These are phyloP conservation scores for Grammothele lineata DNA, from an alignment of 768 basidiomycete genomes.

Conservation along the genomic window DNA sequence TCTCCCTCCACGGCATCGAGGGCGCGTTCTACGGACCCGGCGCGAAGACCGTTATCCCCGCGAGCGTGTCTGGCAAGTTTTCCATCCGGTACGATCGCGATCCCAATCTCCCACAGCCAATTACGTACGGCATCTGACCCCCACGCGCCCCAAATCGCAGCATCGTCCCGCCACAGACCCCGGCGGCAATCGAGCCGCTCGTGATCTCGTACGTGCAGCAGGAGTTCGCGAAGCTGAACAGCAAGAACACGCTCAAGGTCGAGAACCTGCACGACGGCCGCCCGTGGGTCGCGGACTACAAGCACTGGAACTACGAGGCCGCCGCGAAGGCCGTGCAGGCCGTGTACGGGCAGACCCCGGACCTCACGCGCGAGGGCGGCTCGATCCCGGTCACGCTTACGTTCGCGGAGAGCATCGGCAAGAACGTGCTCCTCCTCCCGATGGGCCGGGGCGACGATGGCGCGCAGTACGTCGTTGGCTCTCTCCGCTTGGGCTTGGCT, in stretches of 20 bases:
- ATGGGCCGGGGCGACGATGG: constrained; percentile 96
- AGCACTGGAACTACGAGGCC: constrained; percentile 93
- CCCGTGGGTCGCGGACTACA: constrained; percentile 82
- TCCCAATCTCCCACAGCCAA: too few relatives aligned
- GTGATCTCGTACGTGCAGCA: constrained; percentile 65
- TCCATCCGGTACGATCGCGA: constrained; percentile 63
- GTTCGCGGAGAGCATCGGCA: constrained; percentile 82
- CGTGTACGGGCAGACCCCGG: constrained; percentile 71
- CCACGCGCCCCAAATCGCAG: too few relatives aligned
- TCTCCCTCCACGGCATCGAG: constrained; percentile 94
- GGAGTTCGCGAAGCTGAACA: constrained; percentile 82
- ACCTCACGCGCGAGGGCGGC: constrained; percentile 88
- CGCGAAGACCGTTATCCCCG: constrained; percentile 92
- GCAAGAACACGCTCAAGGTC: constrained; percentile 75
- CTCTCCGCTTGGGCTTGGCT: not conserved
- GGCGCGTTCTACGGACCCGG: constrained; percentile 86
- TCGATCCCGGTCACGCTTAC: constrained; percentile 93
- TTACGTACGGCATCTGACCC: too few relatives aligned
- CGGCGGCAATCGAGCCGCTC: constrained; percentile 62
- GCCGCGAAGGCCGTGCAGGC: constrained; percentile 72
- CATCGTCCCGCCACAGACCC: constrained; percentile 84
- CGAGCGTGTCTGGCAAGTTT: constrained; percentile 86
- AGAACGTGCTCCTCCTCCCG: constrained; percentile 86
- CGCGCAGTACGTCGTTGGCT: constrained; percentile 61
- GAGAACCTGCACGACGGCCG: constrained; percentile 79